Evolutionary conservation across 169 alveolate genomes (phyloP).

Genomic region (Eimeria praecox): DNA sequence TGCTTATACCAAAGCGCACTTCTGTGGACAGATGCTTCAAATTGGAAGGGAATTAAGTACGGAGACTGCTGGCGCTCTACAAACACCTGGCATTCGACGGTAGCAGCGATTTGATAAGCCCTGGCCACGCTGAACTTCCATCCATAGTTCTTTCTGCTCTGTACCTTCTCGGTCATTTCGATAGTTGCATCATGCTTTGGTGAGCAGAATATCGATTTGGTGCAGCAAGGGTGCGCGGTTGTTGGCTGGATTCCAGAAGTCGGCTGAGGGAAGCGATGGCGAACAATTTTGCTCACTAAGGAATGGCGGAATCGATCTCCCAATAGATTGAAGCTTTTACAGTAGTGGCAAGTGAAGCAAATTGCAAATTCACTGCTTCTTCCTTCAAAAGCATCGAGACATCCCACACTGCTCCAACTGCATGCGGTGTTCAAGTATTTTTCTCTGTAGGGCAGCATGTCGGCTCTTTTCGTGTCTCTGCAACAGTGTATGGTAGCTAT

Average conservation of each 20-base stretch:
- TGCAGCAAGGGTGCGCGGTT: background rate
- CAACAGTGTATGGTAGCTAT: background rate
- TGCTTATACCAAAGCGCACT: background rate
- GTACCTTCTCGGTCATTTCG: background rate
- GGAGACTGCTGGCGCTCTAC: background rate
- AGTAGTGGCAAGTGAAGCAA: background rate
- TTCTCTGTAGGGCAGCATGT: background rate
- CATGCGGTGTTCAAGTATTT: background rate
- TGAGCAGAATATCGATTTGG: background rate
- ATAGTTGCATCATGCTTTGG: background rate
- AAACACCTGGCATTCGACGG: background rate
- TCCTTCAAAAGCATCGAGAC: background rate
- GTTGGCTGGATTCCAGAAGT: background rate
- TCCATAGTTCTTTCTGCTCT: background rate
- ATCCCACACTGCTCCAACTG: too few species aligned
- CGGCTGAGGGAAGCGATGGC: conserved; percentile 14
- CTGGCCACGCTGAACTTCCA: background rate
- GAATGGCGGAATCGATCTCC: background rate
- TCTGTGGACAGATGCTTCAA: background rate
- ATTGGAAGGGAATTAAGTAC: background rate
- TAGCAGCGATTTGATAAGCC: background rate
- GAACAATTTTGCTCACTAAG: background rate
- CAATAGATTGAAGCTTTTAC: background rate
- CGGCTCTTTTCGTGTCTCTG: background rate
- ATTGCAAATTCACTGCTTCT: background rate